A percentile compares a stretch with the other conserved stretches of the same genome.
Evolutionary conservation across 164 flowering plant genomes (phyloP).

Genomic region (Annona squamosa): DNA sequence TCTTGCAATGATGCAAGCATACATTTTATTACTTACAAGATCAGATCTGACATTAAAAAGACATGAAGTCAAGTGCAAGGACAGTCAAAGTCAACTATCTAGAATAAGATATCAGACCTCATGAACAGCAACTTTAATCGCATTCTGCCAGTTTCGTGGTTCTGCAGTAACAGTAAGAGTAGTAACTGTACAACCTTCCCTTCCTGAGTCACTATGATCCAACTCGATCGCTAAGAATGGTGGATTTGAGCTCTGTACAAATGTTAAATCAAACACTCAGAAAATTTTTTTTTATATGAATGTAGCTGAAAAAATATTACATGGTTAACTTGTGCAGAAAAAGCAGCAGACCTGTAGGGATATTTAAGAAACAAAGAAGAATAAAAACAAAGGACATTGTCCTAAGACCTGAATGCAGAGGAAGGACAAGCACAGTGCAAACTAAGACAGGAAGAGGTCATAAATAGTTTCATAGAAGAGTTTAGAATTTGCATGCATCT

Average conservation of each 20-base stretch:
- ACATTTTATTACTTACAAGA: background rate
- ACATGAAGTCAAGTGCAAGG: background rate
- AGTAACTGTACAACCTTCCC: conserved; percentile 99
- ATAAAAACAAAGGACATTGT: too few species aligned
- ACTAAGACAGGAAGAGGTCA: too few species aligned
- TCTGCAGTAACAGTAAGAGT: conserved; percentile 97
- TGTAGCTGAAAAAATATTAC: too few species aligned
- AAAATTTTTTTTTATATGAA: background rate
- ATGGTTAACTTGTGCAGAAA: too few species aligned
- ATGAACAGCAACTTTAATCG: conserved; percentile 90
- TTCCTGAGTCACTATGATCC: conserved; percentile 98
- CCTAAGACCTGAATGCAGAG: too few species aligned
- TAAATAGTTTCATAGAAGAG: too few species aligned
- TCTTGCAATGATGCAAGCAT: background rate
- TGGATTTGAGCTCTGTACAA: conserved; percentile 91
- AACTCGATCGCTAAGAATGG: conserved; percentile 93
- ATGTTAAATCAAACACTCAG: conserved; percentile 1
- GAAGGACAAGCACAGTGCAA: too few species aligned
- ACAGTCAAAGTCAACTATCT: background rate
- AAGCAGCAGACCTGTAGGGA: too few species aligned
- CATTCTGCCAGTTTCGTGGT: conserved; percentile 88
- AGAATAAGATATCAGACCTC: conserved; percentile 54
- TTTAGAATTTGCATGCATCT: too few species aligned
- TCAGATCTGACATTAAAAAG: background rate
- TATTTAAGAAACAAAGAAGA: too few species aligned